Percentiles rank a stretch among this genome's conserved stretches.
Evolutionary conservation across 352 stramenopile species (phyloP).

Genomic region (Globisporangium recalcitrans): DNA sequence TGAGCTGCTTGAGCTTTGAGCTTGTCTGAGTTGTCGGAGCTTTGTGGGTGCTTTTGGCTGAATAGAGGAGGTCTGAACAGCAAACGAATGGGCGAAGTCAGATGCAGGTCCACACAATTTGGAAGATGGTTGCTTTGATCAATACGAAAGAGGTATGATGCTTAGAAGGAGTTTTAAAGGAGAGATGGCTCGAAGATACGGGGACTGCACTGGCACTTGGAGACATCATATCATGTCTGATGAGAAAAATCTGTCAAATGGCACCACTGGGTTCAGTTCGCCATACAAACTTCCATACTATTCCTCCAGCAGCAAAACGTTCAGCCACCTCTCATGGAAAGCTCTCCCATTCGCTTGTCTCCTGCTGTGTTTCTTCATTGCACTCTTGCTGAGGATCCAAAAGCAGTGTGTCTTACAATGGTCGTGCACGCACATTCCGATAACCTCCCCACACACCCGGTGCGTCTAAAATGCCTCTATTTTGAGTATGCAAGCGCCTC

Average conservation of each 20-base stretch:
- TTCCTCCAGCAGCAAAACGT: too few species aligned
- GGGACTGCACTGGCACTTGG: too few species aligned
- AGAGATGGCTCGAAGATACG: background rate
- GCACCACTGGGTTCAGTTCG: conserved; percentile 2
- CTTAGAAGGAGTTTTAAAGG: background rate
- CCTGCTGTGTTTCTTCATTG: too few species aligned
- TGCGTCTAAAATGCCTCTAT: background rate
- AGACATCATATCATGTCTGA: background rate
- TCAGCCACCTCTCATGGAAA: too few species aligned
- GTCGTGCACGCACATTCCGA: background rate
- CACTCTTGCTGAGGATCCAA: too few species aligned
- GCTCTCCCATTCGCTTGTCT: too few species aligned
- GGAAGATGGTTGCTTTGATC: background rate
- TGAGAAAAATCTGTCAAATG: background rate
- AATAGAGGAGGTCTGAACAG: too few species aligned
- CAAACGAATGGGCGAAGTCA: conserved; percentile 5
- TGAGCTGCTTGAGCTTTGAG: background rate
- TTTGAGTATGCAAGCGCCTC: too few species aligned
- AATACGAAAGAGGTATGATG: background rate
- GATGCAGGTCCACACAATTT: background rate
- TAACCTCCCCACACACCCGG: background rate
- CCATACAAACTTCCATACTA: background rate
- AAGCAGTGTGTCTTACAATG: too few species aligned
- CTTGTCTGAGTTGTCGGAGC: background rate
- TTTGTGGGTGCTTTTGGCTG: background rate